Base-by-base conservation (phyloP, 139 green algal species). In the Ettlia oleoabundans region DNA sequence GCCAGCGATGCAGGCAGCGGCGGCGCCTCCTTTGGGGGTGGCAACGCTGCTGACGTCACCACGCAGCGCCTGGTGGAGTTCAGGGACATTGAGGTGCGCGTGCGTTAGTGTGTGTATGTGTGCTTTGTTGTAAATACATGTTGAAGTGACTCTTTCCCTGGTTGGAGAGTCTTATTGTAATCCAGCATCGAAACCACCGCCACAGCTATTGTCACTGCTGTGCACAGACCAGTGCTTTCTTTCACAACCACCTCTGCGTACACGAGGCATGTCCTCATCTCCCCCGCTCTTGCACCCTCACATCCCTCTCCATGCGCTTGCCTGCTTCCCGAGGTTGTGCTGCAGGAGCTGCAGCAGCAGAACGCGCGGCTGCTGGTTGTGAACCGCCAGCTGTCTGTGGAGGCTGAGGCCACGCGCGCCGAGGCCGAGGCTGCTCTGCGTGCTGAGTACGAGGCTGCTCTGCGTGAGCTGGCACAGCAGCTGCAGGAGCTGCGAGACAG, bases 321-420 rank as follows among this genome's bases (percentile, higher is more conserved):
- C 55, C 55, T 65, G 55, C 18, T 28, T 28, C 55, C 55, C 37
- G 65, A 32, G 61, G 47, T 78, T 33, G n/a, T 43, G 55, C 52
- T 84, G 32, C 65, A 91, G 77, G 85, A 90, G 47, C 83, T 92
- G 43, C 87, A 92, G 80, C 52, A 88, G 67, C 65, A 85, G 76
- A 92, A 92, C 69, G 52, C 70, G 55, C 78, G 85, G 43, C 86
- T 89, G 72, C 63, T 92, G 65, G 78, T 80, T 40, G 73, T 92
- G 15, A 89, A 88, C 40, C 82, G 89, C 35, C 52, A 90, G 62
- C 85, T 92, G 69, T 37, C 71, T 8, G 42, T 70, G 41, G 87
- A 87, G 62, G 72, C 83, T 33, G 85, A 92, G 82, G 67, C 74
- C 2, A 76, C 61, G 33, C 37, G 30, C 1, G 75, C 42, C 4